A percentile compares a stretch with the other conserved stretches of the same genome.
These are phyloP conservation scores for Sarocladiaceae sp. DNA, from an alignment of 2,329 filamentous ascomycete species.

Conservation along the genomic window DNA sequence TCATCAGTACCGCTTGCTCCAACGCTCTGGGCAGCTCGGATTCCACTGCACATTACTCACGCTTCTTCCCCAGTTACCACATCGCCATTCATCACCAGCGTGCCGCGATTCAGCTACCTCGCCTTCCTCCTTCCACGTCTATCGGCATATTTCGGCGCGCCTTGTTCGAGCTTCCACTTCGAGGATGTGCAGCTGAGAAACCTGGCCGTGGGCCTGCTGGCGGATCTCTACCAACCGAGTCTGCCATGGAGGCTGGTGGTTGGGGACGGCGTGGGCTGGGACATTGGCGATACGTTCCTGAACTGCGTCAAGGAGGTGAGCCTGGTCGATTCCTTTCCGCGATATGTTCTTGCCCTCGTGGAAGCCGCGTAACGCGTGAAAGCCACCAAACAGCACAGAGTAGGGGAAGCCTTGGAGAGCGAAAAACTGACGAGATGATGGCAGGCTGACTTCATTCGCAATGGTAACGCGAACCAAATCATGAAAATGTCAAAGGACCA, in stretches of 20 bases:
- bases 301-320: slow-evolving; percentile 58
- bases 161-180: slow-evolving; percentile 54
- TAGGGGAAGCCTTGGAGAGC: not conserved
- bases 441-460: slow-evolving; percentile 76
- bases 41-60: slow-evolving; percentile 51
- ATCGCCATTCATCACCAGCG: slow-evolving; percentile 44
- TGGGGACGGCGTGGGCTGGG: slow-evolving; percentile 49
- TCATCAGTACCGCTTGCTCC: slow-evolving; percentile 30
- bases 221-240: slow-evolving; percentile 49
- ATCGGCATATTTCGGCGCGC: slow-evolving; percentile 42
- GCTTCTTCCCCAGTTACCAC: slow-evolving; percentile 33
- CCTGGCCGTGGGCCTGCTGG: slow-evolving; percentile 46
- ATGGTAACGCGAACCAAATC: slow-evolving; percentile 81
- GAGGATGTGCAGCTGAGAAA: slow-evolving; percentile 48
- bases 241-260: slow-evolving; percentile 52
- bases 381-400: no score
- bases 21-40: slow-evolving; percentile 46
- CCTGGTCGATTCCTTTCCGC: no score
- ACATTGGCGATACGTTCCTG: slow-evolving; percentile 56
- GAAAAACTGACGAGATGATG: not conserved
- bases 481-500: slow-evolving; percentile 84
- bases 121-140: slow-evolving; percentile 51
- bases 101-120: slow-evolving; percentile 55
- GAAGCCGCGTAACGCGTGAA: no score
- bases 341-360: no score